These are phyloP conservation scores for Wilcoxina mikolae DNA, from an alignment of 495 filamentous ascomycete genomes.

Conservation along the genomic window DNA sequence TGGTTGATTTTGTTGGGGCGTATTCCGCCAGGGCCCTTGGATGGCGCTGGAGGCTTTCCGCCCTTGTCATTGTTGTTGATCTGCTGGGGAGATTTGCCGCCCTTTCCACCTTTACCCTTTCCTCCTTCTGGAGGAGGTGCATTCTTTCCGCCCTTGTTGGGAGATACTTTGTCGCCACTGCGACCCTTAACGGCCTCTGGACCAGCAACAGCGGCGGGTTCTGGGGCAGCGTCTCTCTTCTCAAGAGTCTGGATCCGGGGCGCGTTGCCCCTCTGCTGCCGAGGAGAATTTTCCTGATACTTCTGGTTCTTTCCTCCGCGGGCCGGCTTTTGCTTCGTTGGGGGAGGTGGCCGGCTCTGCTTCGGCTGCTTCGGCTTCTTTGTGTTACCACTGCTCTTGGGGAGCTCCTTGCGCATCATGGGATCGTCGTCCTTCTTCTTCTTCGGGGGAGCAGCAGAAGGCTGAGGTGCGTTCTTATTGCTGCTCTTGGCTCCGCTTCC, in stretches of 20 bases:
- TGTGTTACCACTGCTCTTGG: slow-evolving; percentile 1
- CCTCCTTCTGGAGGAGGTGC: background rate
- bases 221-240: background rate
- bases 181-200: background rate
- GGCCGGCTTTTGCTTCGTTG: slow-evolving; percentile 3
- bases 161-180: background rate
- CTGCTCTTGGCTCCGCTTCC: background rate
- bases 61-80: background rate
- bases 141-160: background rate
- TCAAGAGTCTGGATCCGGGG: background rate
- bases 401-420: slow-evolving; percentile 7
- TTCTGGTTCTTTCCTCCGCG: background rate
- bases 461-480: background rate
- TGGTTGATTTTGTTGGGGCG: slow-evolving; percentile 2
- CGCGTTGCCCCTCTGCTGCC: background rate
- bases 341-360: background rate
- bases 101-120: background rate
- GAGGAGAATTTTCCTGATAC: background rate
- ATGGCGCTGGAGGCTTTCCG: background rate
- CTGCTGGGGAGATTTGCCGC: background rate
- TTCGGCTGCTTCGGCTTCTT: slow-evolving; percentile 14
- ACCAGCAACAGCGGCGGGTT: no score
- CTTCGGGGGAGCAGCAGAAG: background rate
- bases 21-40: background rate
- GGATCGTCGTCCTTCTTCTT: slow-evolving; percentile 7